Base-by-base conservation (phyloP, 148 eudicot species). In the Arctostaphylos glauca region DNA sequence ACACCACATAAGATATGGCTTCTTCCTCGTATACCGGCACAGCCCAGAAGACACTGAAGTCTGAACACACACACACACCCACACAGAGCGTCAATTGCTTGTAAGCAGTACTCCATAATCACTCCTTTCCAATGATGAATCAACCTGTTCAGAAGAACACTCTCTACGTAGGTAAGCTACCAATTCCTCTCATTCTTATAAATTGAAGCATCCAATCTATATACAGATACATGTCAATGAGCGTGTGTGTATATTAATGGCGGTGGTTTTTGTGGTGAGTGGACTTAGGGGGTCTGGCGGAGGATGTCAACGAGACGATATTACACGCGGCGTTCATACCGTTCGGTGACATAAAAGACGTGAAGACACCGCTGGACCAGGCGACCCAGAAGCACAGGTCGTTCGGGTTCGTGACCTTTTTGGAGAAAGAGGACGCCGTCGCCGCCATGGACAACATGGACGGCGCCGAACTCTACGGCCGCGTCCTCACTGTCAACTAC, bases 401-500 rank as follows among this genome's bases (percentile, higher is more conserved):
- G 3, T 97, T 97, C 79, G 99, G 99, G 0, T 97, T 97, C 84
- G 96, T 97, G 16, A 97, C 97, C 6, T 97, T 97, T 78, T 84
- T 97, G 10, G 99, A 97, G 77, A 83, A 93, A 47, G 98, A 97
- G 71, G 99, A 97, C 76, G 99, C 99, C n/a, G 74, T 91, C 59
- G 88, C 97, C 62, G 99, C 99, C 80, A 94, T 97, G 97, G 99
- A 97, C 83, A 94, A 96, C 74, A 91, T 96, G 91, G 99, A 96
- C 78, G 98, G 99, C 13, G 98, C 98, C 23, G 99, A 96, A 79
- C 98, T 96, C 52, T 96, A 92, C 66, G 99, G 99, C 46, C 92
- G 98, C 1, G 97, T 97, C 3, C 91, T 97, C 47, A 93, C 99
- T 21, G 97, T 93, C 54, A 97, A 97, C 48, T 94, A 97, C 77